phyloP scores from a whole-genome alignment of 495 filamentous ascomycete species.

The Neurospora africana region DNA sequence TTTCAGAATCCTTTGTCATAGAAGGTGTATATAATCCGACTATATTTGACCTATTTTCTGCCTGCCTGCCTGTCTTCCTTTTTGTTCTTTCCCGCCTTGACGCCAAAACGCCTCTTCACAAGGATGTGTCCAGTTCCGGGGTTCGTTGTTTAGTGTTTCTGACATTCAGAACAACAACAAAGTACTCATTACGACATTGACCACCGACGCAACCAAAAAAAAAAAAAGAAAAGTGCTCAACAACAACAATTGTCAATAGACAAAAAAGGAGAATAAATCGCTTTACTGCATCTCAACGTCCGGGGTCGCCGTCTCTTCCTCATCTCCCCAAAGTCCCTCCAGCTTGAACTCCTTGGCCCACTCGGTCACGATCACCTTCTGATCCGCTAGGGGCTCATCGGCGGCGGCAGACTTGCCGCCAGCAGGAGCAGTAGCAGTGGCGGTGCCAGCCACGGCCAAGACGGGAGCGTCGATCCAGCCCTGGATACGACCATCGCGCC shows the following conservation, averaged over 20 bases:
- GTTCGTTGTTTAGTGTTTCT: background rate
- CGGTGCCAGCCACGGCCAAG: conserved; percentile 39
- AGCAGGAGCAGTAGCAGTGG: conserved; percentile 16
- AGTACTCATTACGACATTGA: background rate
- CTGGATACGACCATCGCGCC: conserved; percentile 90
- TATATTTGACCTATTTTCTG: background rate
- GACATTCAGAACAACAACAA: background rate
- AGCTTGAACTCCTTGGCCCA: conserved; percentile 96
- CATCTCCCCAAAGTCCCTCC: conserved; percentile 80
- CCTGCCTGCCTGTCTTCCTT: background rate
- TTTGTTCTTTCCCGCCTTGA: conserved; percentile 1
- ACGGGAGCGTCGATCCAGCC: conserved; percentile 78
- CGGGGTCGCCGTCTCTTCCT: conserved; percentile 14
- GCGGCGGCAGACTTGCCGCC: conserved; percentile 19
- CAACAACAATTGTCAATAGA: background rate
- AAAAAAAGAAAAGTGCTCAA: background rate
- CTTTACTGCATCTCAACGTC: conserved; percentile 23
- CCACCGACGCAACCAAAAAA: background rate
- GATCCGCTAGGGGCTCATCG: conserved; percentile 44
- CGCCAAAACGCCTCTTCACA: conserved; percentile 12
- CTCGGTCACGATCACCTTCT: conserved; percentile 78
- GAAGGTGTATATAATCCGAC: background rate
- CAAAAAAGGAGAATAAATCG: conserved; percentile 2
- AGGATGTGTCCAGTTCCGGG: background rate
- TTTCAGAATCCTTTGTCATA: background rate